phyloP scores from a whole-genome alignment of 2,329 filamentous ascomycete genomes.

The Ceratocystiopsis sp. region DNA sequence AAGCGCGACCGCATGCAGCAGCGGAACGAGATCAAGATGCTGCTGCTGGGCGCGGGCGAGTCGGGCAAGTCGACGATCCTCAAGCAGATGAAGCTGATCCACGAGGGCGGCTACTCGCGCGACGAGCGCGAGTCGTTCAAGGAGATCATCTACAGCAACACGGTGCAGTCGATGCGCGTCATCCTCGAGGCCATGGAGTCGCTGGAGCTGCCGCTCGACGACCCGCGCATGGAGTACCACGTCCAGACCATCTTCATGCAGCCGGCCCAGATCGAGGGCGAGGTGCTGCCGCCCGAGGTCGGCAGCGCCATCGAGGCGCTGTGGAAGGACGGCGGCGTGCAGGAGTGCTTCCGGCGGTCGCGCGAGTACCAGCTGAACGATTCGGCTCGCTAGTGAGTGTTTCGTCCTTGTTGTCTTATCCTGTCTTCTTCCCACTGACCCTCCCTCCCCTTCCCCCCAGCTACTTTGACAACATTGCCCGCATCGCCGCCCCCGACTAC shows the following conservation, averaged over 20 bases:
- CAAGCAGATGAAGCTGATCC: conserved; percentile 98
- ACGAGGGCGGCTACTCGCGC: conserved; percentile 95
- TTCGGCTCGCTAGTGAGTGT: conserved; percentile 69
- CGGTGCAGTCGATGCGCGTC: conserved; percentile 52
- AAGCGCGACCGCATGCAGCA: conserved; percentile 98
- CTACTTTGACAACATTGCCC: conserved; percentile 91
- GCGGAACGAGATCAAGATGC: conserved; percentile 99
- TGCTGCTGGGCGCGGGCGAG: conserved; percentile 96
- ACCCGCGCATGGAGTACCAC: conserved; percentile 88
- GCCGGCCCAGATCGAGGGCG: conserved; percentile 88
- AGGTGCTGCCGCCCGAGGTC: conserved; percentile 85
- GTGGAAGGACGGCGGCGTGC: conserved; percentile 85
- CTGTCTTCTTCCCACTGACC: not conserved
- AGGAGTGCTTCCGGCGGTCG: conserved; percentile 89
- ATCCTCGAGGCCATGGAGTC: conserved; percentile 55
- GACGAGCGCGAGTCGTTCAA: conserved; percentile 60
- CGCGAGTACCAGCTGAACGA: conserved; percentile 94
- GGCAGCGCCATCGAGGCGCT: conserved; percentile 81
- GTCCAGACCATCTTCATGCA: conserved; percentile 99
- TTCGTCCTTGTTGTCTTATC: not conserved
- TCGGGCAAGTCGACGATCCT: conserved; percentile 88
- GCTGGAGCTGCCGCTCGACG: conserved; percentile 65
- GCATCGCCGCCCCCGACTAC: conserved; percentile 81
- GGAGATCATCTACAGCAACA: conserved; percentile 56
- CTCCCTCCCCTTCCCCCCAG: conserved; percentile 36